Evolutionary conservation across 2,329 filamentous ascomycete genomes (phyloP).

Genomic region (Aspergillus fischeri): DNA sequence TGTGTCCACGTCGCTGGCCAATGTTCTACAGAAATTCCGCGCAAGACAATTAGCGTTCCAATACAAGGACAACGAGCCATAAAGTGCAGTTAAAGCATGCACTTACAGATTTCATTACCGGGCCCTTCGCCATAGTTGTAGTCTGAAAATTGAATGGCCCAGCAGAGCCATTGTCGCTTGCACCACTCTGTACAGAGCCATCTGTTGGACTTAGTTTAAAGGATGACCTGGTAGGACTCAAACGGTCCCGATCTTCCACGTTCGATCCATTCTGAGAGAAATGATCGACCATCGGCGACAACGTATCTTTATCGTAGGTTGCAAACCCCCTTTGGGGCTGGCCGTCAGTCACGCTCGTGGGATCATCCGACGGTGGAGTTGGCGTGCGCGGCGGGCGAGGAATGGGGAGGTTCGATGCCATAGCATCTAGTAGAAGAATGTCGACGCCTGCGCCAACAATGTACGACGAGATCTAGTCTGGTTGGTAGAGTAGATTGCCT

Average conservation of each 20-base stretch:
- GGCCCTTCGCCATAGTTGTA: conserved; percentile 67
- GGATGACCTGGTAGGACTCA: conserved; percentile 33
- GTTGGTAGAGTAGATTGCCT: not conserved
- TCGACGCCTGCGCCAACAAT: not conserved
- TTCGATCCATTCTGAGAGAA: conserved; percentile 23
- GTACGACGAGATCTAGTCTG: not conserved
- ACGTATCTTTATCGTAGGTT: conserved; percentile 41
- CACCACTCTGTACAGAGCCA: conserved; percentile 22
- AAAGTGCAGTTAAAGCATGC: conserved; percentile 9
- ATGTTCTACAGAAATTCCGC: conserved; percentile 59
- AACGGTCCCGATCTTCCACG: conserved; percentile 17
- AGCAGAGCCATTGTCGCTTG: conserved; percentile 32
- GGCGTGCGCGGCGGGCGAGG: conserved; percentile 60
- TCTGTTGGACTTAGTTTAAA: conserved; percentile 34
- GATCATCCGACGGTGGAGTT: conserved; percentile 58
- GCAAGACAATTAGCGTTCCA: conserved; percentile 11
- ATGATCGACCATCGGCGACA: conserved; percentile 45
- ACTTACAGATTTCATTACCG: conserved; percentile 66
- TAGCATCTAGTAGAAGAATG: conserved; percentile 26
- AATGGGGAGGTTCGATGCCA: conserved; percentile 58
- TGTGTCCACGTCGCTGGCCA: conserved; percentile 87
- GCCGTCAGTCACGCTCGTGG: conserved; percentile 20
- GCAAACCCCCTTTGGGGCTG: conserved; percentile 23
- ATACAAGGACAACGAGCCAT: not conserved
- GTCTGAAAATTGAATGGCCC: conserved; percentile 93